A percentile compares a stretch with the other conserved stretches of the same genome.
Conservation (phyloP, 2,329 filamentous ascomycete genomes). For the Epichloe sylvatica region DNA sequence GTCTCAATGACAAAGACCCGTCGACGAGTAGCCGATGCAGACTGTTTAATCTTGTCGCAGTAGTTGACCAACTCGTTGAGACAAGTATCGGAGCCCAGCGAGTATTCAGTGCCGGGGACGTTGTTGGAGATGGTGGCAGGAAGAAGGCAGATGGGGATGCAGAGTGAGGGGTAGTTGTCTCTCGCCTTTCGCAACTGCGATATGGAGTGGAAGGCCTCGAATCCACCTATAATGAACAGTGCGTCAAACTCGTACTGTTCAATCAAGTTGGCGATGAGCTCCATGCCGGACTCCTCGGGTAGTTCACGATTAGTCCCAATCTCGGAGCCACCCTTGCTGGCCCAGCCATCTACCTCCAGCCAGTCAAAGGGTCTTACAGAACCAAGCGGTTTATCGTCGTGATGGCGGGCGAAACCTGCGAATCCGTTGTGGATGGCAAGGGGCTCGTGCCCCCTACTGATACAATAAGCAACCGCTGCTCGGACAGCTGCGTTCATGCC, state of each 20-base stretch:
- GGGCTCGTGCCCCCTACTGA: slow-evolving; percentile 82
- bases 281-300: slow-evolving; percentile 72
- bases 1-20: slow-evolving; percentile 97
- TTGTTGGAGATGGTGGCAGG: slow-evolving; percentile 99
- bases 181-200: slow-evolving; percentile 75
- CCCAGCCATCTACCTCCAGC: slow-evolving; percentile 92
- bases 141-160: slow-evolving; percentile 81
- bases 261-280: slow-evolving; percentile 69
- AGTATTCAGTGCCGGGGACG: slow-evolving; percentile 94
- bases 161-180: slow-evolving; percentile 66
- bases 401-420: slow-evolving; percentile 81
- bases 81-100: slow-evolving; percentile 89
- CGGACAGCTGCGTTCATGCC: slow-evolving; percentile 97
- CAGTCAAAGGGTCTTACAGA: slow-evolving; percentile 78
- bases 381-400: slow-evolving; percentile 66
- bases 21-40: slow-evolving; percentile 80
- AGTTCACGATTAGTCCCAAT: slow-evolving; percentile 95
- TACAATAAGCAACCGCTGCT: slow-evolving; percentile 83
- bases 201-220: slow-evolving; percentile 89
- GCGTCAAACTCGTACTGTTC: slow-evolving; percentile 80
- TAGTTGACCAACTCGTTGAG: slow-evolving; percentile 89
- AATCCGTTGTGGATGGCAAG: slow-evolving; percentile 95
- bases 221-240: slow-evolving; percentile 83
- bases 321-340: slow-evolving; percentile 90
- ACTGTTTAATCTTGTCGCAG: slow-evolving; percentile 96